Conservation (phyloP, 495 filamentous ascomycete species). For the Pseudotulostoma volvatum region DNA sequence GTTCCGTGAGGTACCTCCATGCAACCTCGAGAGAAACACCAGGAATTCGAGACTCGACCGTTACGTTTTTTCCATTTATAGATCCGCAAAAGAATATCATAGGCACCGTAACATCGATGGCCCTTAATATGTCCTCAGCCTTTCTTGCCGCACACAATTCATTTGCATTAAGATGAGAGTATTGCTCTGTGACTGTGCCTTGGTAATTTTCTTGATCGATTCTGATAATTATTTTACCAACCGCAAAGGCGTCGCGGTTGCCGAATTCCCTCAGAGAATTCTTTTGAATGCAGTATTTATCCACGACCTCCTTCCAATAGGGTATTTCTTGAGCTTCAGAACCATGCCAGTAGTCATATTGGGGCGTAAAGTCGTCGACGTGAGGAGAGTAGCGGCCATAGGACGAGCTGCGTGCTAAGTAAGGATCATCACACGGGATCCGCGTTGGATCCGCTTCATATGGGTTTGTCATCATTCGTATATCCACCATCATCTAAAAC, state of each 20-base stretch:
- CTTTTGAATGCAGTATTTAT: conserved; percentile 16
- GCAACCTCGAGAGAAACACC: conserved; percentile 29
- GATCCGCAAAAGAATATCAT: conserved; percentile 25
- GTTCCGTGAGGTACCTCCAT: conserved; percentile 21
- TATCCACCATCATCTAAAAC: too few species aligned
- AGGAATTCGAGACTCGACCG: conserved; percentile 26
- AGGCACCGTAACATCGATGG: conserved; percentile 22
- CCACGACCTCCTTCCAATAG: conserved; percentile 23
- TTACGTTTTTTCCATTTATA: conserved; percentile 25
- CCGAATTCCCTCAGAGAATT: conserved; percentile 21
- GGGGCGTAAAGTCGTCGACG: conserved; percentile 24
- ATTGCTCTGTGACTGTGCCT: conserved; percentile 14
- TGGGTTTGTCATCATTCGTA: conserved; percentile 9
- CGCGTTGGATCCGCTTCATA: conserved; percentile 22
- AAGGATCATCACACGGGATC: conserved; percentile 23
- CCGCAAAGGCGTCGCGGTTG: conserved; percentile 21
- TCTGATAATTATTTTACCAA: conserved; percentile 24
- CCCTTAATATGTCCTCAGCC: conserved; percentile 19
- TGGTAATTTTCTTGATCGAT: conserved; percentile 18
- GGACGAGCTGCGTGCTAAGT: conserved; percentile 18
- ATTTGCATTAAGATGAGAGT: conserved; percentile 44
- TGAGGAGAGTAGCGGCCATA: conserved; percentile 29
- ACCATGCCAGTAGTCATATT: conserved; percentile 19
- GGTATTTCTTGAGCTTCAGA: conserved; percentile 14
- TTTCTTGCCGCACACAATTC: conserved; percentile 24